Conservation (phyloP, 179 eudicot genomes). For the Nepenthes alata region DNA sequence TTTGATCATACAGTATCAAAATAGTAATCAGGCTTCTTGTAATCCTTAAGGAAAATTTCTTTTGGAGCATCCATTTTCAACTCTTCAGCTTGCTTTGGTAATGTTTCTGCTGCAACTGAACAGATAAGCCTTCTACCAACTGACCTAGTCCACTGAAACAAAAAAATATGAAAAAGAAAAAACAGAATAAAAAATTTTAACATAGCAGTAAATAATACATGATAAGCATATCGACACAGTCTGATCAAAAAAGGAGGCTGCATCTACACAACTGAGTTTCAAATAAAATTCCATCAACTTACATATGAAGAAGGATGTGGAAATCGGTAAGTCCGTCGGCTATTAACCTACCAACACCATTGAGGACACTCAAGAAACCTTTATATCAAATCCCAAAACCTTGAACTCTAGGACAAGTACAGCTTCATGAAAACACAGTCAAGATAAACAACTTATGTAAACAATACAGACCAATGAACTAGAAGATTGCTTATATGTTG, state of each 20-base stretch:
- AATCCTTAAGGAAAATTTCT: conserved; percentile 84
- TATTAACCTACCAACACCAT: conserved; percentile 31
- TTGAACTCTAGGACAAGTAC: not conserved
- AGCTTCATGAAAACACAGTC: not conserved
- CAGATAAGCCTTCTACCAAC: conserved; percentile 50
- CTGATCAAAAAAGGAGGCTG: not conserved
- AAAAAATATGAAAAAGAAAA: not conserved
- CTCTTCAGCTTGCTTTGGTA: conserved; percentile 50
- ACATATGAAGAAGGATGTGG: conserved; percentile 35
- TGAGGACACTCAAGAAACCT: not conserved
- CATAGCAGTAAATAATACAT: not conserved
- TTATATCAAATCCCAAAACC: not conserved
- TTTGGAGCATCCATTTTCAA: conserved; percentile 74
- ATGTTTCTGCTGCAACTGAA: conserved; percentile 67
- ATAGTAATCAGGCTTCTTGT: conserved; percentile 84
- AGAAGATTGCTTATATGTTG: conserved; percentile 23
- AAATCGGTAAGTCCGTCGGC: conserved; percentile 25
- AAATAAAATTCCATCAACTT: conserved; percentile 19
- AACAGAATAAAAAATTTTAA: not conserved
- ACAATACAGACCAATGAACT: conserved; percentile 43
- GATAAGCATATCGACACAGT: not conserved
- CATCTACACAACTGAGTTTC: not conserved
- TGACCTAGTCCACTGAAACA: conserved; percentile 34
- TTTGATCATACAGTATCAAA: conserved; percentile 54
- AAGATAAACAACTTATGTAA: not conserved